Conservation (phyloP, 2,329 filamentous ascomycete species). For the Colletotrichum chlorophyti region DNA sequence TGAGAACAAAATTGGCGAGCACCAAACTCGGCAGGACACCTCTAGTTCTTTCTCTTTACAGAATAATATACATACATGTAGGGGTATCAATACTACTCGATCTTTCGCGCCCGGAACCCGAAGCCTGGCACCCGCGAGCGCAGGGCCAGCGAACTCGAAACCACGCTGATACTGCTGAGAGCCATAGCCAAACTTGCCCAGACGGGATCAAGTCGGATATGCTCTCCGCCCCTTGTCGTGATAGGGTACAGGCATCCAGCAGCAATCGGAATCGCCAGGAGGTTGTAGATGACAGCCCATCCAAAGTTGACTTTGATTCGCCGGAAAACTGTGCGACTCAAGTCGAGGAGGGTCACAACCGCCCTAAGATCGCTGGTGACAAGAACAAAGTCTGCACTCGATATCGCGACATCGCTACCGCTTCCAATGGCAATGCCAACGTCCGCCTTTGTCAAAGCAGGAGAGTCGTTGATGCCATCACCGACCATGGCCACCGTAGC, state of each 20-base stretch:
- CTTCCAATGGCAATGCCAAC: constrained; percentile 85
- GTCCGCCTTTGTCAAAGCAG: constrained; percentile 80
- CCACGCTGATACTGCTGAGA: constrained; percentile 87
- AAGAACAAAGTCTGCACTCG: constrained; percentile 82
- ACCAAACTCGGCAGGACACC: no score
- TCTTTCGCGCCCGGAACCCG: constrained; percentile 48
- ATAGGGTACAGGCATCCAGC: constrained; percentile 78
- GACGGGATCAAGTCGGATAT: constrained; percentile 74
- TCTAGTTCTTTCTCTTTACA: neutral
- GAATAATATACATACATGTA: neutral
- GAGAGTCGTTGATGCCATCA: constrained; percentile 89
- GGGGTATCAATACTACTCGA: constrained; percentile 24
- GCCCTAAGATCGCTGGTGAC: constrained; percentile 74
- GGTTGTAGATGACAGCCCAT: constrained; percentile 86
- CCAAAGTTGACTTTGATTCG: constrained; percentile 85
- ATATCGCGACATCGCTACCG: constrained; percentile 84
- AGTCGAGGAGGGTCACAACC: constrained; percentile 75
- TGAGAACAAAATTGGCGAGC: no score
- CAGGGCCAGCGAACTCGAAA: constrained; percentile 80
- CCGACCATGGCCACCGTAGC: constrained; percentile 81
- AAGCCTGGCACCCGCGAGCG: constrained; percentile 54
- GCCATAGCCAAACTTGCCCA: constrained; percentile 96
- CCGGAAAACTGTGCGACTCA: constrained; percentile 75
- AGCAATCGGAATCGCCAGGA: constrained; percentile 78
- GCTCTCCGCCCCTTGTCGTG: constrained; percentile 51